Conservation (phyloP, 139 green algal genomes). For the Coelastrella sp. region DNA sequence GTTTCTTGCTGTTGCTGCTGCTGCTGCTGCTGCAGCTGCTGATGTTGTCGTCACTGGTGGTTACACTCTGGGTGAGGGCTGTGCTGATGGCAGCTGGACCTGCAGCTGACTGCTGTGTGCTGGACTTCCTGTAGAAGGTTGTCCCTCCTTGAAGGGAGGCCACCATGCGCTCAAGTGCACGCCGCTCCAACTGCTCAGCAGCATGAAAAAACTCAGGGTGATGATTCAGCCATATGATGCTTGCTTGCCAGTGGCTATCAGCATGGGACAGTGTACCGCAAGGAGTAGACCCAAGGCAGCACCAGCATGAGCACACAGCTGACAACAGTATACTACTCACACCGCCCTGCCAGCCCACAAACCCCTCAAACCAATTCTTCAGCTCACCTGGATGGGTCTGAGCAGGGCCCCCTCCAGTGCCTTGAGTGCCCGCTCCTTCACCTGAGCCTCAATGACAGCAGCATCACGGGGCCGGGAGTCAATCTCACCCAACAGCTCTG, state of each 20-base stretch:
- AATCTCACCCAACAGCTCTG: neutral
- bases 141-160: neutral
- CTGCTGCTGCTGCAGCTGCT: slow-evolving; percentile 37
- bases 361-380: too few species aligned
- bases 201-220: neutral
- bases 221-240: too few species aligned
- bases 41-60: neutral
- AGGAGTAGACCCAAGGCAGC: too few species aligned
- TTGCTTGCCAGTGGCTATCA: too few species aligned
- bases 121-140: slow-evolving; percentile 8
- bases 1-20: neutral
- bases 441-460: neutral
- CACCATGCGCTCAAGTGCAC: slow-evolving; percentile 17
- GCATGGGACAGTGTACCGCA: too few species aligned
- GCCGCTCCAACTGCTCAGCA: slow-evolving; percentile 18
- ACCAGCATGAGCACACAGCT: too few species aligned
- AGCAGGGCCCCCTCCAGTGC: slow-evolving; percentile 1
- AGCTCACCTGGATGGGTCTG: neutral
- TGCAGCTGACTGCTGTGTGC: neutral
- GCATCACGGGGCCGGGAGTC: neutral
- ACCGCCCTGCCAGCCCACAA: too few species aligned
- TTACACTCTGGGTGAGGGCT: neutral
- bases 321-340: too few species aligned
- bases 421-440: slow-evolving; percentile 18
- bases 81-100: neutral